Percentiles rank a stretch among this genome's conserved stretches.
Evolutionary conservation across 2,329 filamentous ascomycete species (phyloP).

Genomic region (Fusarium sarcochroum): DNA sequence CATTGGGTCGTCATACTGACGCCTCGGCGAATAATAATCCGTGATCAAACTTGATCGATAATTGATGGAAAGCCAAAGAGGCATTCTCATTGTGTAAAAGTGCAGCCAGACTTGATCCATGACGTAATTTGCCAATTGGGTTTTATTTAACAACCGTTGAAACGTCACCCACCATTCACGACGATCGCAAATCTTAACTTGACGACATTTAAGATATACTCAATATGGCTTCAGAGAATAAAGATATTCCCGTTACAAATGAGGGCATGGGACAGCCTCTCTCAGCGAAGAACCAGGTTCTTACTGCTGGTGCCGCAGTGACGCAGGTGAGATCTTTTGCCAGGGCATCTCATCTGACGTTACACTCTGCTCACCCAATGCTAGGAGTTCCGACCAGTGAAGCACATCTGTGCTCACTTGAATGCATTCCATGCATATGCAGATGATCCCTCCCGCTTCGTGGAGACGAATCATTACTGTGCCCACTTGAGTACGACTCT

Average conservation of each 20-base stretch:
- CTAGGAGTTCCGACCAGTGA: conserved; percentile 77
- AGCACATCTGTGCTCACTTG: conserved; percentile 84
- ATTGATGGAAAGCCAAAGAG: neutral
- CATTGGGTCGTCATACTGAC: conserved; percentile 42
- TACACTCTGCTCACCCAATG: neutral
- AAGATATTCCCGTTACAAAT: conserved; percentile 35
- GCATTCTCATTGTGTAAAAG: neutral
- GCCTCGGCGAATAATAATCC: neutral
- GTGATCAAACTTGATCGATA: neutral
- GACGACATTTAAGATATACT: neutral
- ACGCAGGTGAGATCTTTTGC: conserved; percentile 62
- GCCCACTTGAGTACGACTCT: conserved; percentile 71
- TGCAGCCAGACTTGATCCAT: conserved; percentile 10
- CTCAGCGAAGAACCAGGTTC: conserved; percentile 67
- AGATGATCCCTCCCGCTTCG: conserved; percentile 75
- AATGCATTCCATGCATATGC: conserved; percentile 91
- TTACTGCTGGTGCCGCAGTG: conserved; percentile 72
- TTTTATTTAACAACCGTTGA: conserved; percentile 4
- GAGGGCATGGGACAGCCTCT: conserved; percentile 61
- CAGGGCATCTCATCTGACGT: fast-evolving
- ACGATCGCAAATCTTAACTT: conserved; percentile 25
- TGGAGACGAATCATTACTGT: conserved; percentile 90
- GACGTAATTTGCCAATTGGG: conserved; percentile 22
- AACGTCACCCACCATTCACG: neutral
- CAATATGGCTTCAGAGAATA: conserved; percentile 17